A percentile compares a stretch with the other conserved stretches of the same genome.
phyloP scores from a whole-genome alignment of 1,284 basidiomycete genomes.

The Ustilago trichophora region DNA sequence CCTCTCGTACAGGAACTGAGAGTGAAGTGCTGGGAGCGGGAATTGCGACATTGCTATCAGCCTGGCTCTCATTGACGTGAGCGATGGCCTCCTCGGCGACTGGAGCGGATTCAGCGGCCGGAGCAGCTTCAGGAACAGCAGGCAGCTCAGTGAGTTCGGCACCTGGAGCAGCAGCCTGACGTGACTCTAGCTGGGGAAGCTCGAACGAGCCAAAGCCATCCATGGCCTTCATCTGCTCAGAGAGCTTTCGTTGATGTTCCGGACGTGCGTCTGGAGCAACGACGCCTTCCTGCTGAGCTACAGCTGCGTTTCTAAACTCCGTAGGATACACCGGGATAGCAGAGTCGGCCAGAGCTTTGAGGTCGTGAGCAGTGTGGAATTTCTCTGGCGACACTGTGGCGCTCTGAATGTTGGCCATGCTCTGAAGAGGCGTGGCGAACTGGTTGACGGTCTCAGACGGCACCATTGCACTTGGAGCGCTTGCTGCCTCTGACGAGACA shows the following conservation, averaged over 20 bases:
- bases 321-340: conserved; percentile 27
- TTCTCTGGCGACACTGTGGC: conserved; percentile 25
- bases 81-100: background rate
- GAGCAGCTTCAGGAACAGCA: background rate
- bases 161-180: background rate
- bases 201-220: conserved; percentile 25
- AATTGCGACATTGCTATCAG: background rate
- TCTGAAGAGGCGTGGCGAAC: conserved; percentile 36
- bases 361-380: conserved; percentile 43
- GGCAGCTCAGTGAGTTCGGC: background rate
- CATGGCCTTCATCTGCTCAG: conserved; percentile 21
- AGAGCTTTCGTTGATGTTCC: conserved; percentile 20
- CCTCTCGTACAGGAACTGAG: background rate
- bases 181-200: conserved; percentile 20
- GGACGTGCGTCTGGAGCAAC: conserved; percentile 7
- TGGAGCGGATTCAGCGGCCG: background rate
- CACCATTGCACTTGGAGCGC: conserved; percentile 1
- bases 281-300: background rate
- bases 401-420: conserved; percentile 31
- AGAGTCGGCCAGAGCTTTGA: conserved; percentile 29
- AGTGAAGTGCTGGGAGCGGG: background rate
- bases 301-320: background rate
- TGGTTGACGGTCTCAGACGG: conserved; percentile 21
- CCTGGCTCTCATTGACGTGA: too few relatives aligned
- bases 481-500: background rate